Evolutionary conservation across 768 basidiomycete species (phyloP).

Genomic region (Leccinum incarnatum): DNA sequence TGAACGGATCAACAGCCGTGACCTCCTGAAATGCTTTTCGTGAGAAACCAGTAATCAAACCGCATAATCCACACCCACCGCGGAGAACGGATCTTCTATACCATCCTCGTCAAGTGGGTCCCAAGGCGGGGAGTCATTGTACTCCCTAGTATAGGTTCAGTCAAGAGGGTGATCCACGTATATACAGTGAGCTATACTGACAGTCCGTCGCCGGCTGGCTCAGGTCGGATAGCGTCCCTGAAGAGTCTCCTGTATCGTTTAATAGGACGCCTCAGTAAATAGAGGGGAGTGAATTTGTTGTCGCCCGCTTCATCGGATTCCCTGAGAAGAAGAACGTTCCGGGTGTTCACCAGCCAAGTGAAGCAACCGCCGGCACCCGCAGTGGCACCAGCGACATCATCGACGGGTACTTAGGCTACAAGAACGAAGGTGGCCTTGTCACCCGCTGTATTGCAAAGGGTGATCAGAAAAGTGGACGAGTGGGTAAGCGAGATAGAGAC

Average conservation of each 20-base stretch:
- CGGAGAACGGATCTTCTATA: constrained; percentile 17
- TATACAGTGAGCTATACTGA: constrained; percentile 10
- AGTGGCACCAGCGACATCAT: neutral
- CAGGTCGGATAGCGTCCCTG: constrained; percentile 14
- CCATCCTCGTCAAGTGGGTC: constrained; percentile 29
- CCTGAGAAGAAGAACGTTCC: constrained; percentile 16
- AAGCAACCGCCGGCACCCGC: neutral
- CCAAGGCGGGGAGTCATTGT: constrained; percentile 21
- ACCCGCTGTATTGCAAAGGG: constrained; percentile 10
- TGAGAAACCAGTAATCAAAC: neutral
- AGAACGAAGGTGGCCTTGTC: constrained; percentile 24
- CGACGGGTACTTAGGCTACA: constrained; percentile 10
- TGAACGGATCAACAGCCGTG: constrained; percentile 12
- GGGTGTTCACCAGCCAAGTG: constrained; percentile 19
- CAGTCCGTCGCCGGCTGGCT: constrained; percentile 17
- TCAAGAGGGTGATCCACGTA: neutral
- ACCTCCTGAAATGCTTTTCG: neutral
- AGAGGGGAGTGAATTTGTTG: constrained; percentile 22
- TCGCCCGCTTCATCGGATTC: constrained; percentile 15
- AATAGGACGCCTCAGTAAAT: constrained; percentile 14
- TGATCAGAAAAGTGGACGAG: neutral
- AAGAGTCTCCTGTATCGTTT: constrained; percentile 11
- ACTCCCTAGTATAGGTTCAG: constrained; percentile 20
- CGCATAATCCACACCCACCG: constrained; percentile 7
- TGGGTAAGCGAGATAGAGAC: neutral